Evolutionary conservation across 2,329 filamentous ascomycete species (phyloP).

Genomic region (Cordyceps farinosa): DNA sequence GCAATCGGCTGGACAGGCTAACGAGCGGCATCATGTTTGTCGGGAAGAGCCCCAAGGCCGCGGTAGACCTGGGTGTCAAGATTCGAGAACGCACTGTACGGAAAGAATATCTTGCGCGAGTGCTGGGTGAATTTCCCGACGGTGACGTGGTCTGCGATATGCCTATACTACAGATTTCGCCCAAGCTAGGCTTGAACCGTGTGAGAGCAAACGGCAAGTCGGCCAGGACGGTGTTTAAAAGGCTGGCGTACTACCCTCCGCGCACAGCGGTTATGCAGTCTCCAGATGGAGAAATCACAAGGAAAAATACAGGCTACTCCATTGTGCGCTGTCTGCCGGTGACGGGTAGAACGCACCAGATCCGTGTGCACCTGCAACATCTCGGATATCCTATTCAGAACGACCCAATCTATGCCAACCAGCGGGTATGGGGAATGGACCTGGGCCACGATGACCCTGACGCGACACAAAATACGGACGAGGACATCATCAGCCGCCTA

Average conservation of each 20-base stretch:
- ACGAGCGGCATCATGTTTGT: constrained; percentile 99
- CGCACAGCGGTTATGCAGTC: constrained; percentile 23
- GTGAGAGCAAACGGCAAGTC: constrained; percentile 91
- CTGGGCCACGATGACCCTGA: constrained; percentile 68
- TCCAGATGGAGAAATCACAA: constrained; percentile 33
- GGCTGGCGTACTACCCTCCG: constrained; percentile 84
- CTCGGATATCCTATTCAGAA: constrained; percentile 94
- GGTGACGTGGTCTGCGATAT: constrained; percentile 90
- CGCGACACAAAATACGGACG: constrained; percentile 68
- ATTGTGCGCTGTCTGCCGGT: constrained; percentile 92
- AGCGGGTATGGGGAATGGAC: constrained; percentile 80
- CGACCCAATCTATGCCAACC: constrained; percentile 96
- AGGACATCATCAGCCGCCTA: constrained; percentile 83
- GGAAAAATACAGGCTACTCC: constrained; percentile 75
- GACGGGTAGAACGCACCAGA: constrained; percentile 90
- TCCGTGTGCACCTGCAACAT: constrained; percentile 91
- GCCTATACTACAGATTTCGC: constrained; percentile 89
- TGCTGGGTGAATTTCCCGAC: constrained; percentile 87
- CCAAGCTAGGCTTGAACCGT: constrained; percentile 89
- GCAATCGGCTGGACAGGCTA: constrained; percentile 88
- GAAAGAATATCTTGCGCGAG: constrained; percentile 92
- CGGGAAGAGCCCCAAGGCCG: constrained; percentile 77
- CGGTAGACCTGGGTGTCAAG: constrained; percentile 71
- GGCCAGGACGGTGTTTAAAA: constrained; percentile 86
- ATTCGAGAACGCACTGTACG: constrained; percentile 78